phyloP scores from a whole-genome alignment of 2,329 filamentous ascomycete genomes.

The Ceratocystis alfenasii region DNA sequence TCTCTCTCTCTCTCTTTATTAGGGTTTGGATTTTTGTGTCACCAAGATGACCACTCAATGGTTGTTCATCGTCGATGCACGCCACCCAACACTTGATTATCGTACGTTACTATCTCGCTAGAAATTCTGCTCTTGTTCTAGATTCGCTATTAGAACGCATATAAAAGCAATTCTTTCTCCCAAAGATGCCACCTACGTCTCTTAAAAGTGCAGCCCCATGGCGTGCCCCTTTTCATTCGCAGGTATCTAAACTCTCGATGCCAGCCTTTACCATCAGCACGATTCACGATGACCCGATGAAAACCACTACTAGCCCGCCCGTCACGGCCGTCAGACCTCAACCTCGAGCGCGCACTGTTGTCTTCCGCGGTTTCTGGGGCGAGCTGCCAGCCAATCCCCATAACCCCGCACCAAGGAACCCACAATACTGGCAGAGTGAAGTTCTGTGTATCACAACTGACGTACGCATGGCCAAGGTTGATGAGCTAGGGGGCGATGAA shows the following conservation, averaged over 20 bases:
- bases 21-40: not conserved
- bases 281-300: conserved; percentile 30
- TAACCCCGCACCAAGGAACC: conserved; percentile 62
- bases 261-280: conserved; percentile 42
- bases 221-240: conserved; percentile 41
- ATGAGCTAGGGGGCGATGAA: conserved; percentile 49
- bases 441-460: conserved; percentile 78
- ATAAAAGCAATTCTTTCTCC: not conserved
- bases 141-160: not conserved
- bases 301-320: conserved; percentile 29
- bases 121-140: not conserved
- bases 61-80: not conserved
- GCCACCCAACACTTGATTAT: not conserved
- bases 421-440: conserved; percentile 58
- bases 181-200: not conserved
- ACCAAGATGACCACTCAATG: not conserved
- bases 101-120: not conserved
- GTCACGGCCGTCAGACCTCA: conserved; percentile 25
- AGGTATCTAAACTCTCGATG: conserved; percentile 37
- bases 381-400: conserved; percentile 58
- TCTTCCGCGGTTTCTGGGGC: conserved; percentile 77
- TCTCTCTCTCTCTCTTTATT: too few species aligned
- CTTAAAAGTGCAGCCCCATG: conserved; percentile 37
- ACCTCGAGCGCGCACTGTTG: conserved; percentile 62
- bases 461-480: conserved; percentile 70